These are phyloP conservation scores for Phytomonas sp. DNA, from an alignment of 208 protist genomes.

Conservation along the genomic window DNA sequence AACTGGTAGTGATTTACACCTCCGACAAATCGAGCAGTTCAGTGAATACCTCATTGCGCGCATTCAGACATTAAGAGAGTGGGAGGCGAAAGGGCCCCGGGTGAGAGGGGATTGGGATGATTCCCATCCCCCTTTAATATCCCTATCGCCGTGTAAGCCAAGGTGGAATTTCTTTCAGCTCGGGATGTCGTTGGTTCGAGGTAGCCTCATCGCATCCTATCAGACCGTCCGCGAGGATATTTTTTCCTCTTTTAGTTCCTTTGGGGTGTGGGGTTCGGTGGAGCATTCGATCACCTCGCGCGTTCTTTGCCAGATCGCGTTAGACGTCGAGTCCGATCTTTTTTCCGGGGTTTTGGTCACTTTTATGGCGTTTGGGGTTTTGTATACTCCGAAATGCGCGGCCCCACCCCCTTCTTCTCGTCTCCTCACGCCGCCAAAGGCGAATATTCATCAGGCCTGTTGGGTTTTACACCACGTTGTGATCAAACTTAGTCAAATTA, in stretches of 20 bases:
- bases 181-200: slow-evolving; percentile 22
- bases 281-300: slow-evolving; percentile 13
- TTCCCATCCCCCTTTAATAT: slow-evolving; percentile 2
- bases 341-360: not conserved
- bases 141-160: not conserved
- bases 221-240: not conserved
- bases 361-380: not conserved
- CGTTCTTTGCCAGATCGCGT: not conserved
- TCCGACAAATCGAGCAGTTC: not conserved
- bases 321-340: not conserved
- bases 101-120: not conserved
- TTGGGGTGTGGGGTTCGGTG: not conserved
- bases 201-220: slow-evolving; percentile 11
- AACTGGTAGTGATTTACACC: not conserved
- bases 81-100: not conserved
- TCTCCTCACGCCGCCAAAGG: not conserved
- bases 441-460: slow-evolving; percentile 1
- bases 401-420: not conserved
- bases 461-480: slow-evolving; percentile 3
- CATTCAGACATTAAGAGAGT: not conserved
- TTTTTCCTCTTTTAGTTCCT: not conserved
- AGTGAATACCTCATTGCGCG: not conserved
- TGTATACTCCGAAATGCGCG: not conserved
- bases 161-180: slow-evolving; percentile 26
- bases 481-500: not conserved